Evolutionary conservation across 805 yeast genomes (phyloP).

Genomic region (Ogataea pini): DNA sequence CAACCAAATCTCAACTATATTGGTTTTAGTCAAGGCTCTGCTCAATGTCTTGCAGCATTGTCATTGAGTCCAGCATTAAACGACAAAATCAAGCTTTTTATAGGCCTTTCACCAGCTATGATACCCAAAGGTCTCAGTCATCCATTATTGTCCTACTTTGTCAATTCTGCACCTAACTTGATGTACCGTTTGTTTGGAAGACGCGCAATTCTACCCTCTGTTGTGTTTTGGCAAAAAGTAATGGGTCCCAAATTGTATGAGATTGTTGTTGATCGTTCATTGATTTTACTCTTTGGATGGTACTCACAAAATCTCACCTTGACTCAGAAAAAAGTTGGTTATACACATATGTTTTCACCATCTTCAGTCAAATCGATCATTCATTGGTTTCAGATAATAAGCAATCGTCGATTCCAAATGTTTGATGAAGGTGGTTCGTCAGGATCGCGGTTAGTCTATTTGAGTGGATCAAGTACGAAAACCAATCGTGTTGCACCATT

Average conservation of each 20-base stretch:
- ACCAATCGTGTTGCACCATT: constrained; percentile 52
- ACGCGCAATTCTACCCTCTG: constrained; percentile 71
- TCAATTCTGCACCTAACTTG: constrained; percentile 73
- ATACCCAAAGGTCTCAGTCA: constrained; percentile 80
- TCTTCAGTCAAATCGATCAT: constrained; percentile 57
- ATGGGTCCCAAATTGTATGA: constrained; percentile 53
- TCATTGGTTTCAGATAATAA: constrained; percentile 50
- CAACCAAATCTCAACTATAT: constrained; percentile 57
- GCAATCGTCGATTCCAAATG: constrained; percentile 51
- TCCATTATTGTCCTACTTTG: constrained; percentile 45
- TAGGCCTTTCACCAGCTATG: constrained; percentile 93
- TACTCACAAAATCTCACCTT: constrained; percentile 42
- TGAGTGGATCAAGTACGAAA: constrained; percentile 29
- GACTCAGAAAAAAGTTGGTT: constrained; percentile 47
- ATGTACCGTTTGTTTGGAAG: constrained; percentile 74
- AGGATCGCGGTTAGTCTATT: constrained; percentile 32
- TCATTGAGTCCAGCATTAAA: constrained; percentile 67
- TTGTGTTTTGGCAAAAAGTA: constrained; percentile 55
- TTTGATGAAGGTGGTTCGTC: constrained; percentile 45
- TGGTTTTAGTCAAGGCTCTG: constrained; percentile 93
- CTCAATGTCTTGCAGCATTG: constrained; percentile 86
- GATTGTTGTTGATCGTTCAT: constrained; percentile 46
- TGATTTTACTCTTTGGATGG: constrained; percentile 52
- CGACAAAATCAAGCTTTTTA: constrained; percentile 52
- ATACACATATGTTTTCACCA: constrained; percentile 54